Percentiles rank a stretch among this genome's conserved stretches.
phyloP scores from a whole-genome alignment of 2,329 filamentous ascomycete species.

The Pseudogymnoascus verrucosus region DNA sequence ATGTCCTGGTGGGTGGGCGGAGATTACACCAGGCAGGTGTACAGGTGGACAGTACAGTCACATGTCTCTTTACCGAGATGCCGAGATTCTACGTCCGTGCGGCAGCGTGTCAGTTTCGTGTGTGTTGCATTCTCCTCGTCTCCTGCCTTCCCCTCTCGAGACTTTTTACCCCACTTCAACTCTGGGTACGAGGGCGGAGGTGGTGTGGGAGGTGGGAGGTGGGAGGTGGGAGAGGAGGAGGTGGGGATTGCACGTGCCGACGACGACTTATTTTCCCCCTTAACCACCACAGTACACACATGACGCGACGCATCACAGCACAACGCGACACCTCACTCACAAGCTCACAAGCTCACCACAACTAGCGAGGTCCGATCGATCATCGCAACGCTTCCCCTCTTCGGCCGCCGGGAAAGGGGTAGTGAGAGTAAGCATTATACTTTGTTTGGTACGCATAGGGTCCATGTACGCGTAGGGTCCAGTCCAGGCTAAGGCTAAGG shows the following conservation, averaged over 20 bases:
- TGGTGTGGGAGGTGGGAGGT: no score
- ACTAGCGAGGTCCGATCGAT: not conserved
- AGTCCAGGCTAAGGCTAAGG: no score
- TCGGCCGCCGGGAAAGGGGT: not conserved
- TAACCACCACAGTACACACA: no score
- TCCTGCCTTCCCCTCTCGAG: not conserved
- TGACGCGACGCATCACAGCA: no score
- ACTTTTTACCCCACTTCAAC: not conserved
- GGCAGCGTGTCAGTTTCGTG: not conserved
- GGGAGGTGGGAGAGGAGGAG: no score
- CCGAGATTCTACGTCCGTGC: not conserved
- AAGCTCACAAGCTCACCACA: not conserved
- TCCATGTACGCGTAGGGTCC: no score
- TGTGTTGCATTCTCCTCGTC: not conserved
- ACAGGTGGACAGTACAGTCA: not conserved
- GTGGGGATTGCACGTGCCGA: not conserved
- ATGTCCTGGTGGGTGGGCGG: not conserved
- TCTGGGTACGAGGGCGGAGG: not conserved
- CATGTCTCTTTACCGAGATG: not conserved
- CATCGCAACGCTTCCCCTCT: not conserved
- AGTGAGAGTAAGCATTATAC: not conserved
- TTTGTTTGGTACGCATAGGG: not conserved
- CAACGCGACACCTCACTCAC: no score
- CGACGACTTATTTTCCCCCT: not conserved
- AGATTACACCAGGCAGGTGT: not conserved